Conservation (phyloP, 306 rosid species). For the Cucurbita argyrosperma region DNA sequence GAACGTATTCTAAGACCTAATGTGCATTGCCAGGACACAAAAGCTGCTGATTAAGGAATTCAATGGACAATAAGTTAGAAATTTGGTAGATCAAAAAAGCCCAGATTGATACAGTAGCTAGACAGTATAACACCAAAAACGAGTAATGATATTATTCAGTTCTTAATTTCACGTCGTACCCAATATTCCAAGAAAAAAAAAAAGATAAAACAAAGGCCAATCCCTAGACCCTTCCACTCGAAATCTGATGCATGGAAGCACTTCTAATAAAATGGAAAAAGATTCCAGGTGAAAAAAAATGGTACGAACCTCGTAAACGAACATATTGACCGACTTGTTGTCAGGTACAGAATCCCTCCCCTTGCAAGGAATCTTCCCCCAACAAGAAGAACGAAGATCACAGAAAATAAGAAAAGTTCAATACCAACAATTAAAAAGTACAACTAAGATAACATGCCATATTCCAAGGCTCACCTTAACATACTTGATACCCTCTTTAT, state of each 20-base stretch:
- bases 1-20: neutral
- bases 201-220: neutral
- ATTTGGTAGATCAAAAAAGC: neutral
- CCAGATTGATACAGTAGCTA: neutral
- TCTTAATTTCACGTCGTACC: neutral
- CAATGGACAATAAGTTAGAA: neutral
- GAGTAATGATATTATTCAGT: neutral
- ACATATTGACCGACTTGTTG: slow-evolving; percentile 68
- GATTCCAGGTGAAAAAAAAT: neutral
- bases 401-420: slow-evolving; percentile 6
- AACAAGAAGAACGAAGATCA: slow-evolving; percentile 16
- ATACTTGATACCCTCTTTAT: slow-evolving; percentile 93
- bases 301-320: slow-evolving; percentile 79
- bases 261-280: neutral
- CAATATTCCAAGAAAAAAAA: neutral
- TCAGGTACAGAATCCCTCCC: slow-evolving; percentile 96
- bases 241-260: slow-evolving; percentile 3
- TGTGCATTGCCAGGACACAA: neutral
- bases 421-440: slow-evolving; percentile 2
- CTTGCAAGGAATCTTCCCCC: slow-evolving; percentile 76
- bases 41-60: neutral
- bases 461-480: slow-evolving; percentile 51
- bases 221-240: neutral
- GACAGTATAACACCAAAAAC: neutral
- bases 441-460: slow-evolving; percentile 7